phyloP scores from a whole-genome alignment of 1,284 basidiomycete species.

The Naganishia cerealis region DNA sequence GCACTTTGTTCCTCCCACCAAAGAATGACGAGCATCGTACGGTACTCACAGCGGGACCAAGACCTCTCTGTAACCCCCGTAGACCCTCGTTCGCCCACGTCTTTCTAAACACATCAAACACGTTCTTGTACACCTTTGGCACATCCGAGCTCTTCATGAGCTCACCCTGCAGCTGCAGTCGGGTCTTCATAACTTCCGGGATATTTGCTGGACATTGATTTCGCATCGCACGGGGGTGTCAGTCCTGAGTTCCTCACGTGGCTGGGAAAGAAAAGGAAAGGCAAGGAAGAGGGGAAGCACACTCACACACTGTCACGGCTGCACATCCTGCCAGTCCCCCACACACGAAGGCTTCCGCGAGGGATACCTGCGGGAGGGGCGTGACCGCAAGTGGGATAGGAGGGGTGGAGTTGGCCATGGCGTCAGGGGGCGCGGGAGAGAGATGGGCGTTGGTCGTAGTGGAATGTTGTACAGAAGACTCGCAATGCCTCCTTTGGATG shows the following conservation, averaged over 20 bases:
- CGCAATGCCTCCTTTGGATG: not conserved
- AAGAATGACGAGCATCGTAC: not conserved
- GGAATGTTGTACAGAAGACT: not conserved
- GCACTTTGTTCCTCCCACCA: not conserved
- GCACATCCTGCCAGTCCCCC: conserved; percentile 85
- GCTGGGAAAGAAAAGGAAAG: not conserved
- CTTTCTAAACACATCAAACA: conserved; percentile 81
- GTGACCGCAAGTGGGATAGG: conserved; percentile 11
- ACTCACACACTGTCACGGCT: conserved; percentile 65
- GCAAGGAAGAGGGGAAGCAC: not conserved
- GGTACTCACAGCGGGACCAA: conserved; percentile 77
- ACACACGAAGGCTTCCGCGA: conserved; percentile 73
- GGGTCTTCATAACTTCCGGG: conserved; percentile 85
- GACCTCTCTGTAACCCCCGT: conserved; percentile 83
- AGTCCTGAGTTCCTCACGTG: not conserved
- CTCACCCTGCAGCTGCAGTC: conserved; percentile 91
- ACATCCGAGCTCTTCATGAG: conserved; percentile 69
- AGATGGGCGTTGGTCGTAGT: not conserved
- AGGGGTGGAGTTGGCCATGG: conserved; percentile 2
- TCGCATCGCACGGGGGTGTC: not conserved
- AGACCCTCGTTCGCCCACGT: conserved; percentile 90
- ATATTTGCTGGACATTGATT: conserved; percentile 55
- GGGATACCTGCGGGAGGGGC: conserved; percentile 35
- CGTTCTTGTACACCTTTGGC: conserved; percentile 80
- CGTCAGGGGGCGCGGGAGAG: not conserved